Evolutionary conservation across 148 eudicot species (phyloP).

Genomic region (Euryodendron excelsum): DNA sequence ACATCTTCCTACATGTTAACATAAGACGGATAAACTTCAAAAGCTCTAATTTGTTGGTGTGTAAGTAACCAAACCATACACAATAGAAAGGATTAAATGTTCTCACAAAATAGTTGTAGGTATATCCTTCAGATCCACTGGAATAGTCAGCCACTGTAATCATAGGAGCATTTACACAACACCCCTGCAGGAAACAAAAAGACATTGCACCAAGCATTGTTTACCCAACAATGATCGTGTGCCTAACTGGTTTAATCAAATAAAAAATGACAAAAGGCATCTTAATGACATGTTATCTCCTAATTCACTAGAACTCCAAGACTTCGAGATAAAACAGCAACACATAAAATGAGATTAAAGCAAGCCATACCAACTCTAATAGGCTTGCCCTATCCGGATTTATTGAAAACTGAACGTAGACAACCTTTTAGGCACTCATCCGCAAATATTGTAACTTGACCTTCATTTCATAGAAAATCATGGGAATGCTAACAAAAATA

Average conservation of each 20-base stretch:
- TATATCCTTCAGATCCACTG: conserved; percentile 86
- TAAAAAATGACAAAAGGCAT: background rate
- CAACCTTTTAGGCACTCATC: too few relatives aligned
- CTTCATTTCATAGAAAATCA: too few relatives aligned
- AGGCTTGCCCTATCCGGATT: too few relatives aligned
- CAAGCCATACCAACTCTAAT: too few relatives aligned
- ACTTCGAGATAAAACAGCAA: too few relatives aligned
- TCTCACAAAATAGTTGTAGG: conserved; percentile 60
- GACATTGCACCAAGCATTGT: background rate
- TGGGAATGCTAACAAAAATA: too few relatives aligned
- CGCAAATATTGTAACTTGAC: too few relatives aligned
- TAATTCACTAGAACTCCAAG: too few relatives aligned
- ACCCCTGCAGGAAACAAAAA: conserved; percentile 51
- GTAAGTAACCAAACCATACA: background rate
- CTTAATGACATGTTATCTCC: too few relatives aligned
- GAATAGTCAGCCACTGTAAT: conserved; percentile 96
- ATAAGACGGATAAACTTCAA: conserved; percentile 4
- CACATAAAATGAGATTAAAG: too few relatives aligned
- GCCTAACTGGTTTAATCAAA: background rate
- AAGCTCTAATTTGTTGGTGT: background rate
- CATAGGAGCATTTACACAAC: conserved; percentile 99
- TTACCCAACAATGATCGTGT: background rate
- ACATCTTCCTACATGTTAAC: conserved; percentile 68
- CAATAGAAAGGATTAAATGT: background rate
- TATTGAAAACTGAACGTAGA: too few relatives aligned